Evolutionary conservation across 495 filamentous ascomycete genomes (phyloP).

Genomic region (Lindgomyces ingoldianus): DNA sequence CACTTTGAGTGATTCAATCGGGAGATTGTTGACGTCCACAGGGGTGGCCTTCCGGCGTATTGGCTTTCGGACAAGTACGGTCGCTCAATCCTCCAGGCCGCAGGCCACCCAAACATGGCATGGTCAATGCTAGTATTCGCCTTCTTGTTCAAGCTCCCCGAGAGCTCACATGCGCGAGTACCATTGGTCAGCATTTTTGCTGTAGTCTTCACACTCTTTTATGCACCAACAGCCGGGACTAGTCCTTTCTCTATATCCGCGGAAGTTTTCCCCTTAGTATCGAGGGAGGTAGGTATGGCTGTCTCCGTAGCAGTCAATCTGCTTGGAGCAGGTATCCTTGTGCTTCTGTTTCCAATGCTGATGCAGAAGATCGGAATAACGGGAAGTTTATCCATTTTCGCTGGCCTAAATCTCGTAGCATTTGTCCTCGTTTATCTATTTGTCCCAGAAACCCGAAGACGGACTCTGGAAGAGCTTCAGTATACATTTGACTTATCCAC

Average conservation of each 20-base stretch:
- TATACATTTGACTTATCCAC: conserved; percentile 17
- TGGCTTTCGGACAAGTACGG: conserved; percentile 19
- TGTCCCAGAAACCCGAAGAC: conserved; percentile 11
- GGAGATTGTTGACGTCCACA: too few species aligned
- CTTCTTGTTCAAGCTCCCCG: conserved; percentile 10
- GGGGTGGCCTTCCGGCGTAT: conserved; percentile 12
- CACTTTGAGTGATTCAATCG: too few species aligned
- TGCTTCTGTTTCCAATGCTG: conserved; percentile 14
- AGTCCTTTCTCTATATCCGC: conserved; percentile 12
- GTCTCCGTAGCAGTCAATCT: conserved; percentile 14
- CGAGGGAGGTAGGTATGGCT: conserved; percentile 19
- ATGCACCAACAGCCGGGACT: conserved; percentile 19
- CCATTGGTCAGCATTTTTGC: conserved; percentile 9
- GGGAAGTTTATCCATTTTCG: conserved; percentile 11
- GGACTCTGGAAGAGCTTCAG: conserved; percentile 19
- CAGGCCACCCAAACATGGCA: conserved; percentile 16
- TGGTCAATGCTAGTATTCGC: conserved; percentile 23
- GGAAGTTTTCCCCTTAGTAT: conserved; percentile 17
- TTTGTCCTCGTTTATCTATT: conserved; percentile 18
- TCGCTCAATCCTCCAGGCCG: conserved; percentile 10
- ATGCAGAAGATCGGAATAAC: conserved; percentile 11
- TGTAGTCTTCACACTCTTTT: conserved; percentile 11
- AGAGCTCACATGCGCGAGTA: background rate
- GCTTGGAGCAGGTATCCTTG: conserved; percentile 8
- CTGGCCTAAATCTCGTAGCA: conserved; percentile 11